A percentile compares a stretch with the other conserved stretches of the same genome.
Conservation (phyloP, 176 grass and related monocot species). For the Avena sativa region DNA sequence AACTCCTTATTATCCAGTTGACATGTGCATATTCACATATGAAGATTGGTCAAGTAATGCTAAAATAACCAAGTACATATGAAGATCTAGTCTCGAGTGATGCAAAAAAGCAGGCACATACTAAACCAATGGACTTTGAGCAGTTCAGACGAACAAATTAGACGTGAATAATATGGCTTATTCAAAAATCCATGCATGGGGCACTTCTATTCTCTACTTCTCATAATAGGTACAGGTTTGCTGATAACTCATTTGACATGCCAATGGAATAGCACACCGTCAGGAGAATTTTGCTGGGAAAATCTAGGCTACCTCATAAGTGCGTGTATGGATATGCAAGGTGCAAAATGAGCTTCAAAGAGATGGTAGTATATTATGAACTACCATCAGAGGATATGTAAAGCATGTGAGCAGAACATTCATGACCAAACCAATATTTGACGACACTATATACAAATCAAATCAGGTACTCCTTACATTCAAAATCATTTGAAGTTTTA, state of each 20-base stretch:
- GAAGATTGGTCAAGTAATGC: slow-evolving; percentile 8
- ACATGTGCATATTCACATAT: not conserved
- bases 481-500: slow-evolving; percentile 5
- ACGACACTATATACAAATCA: not conserved
- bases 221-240: not conserved
- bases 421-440: slow-evolving; percentile 13
- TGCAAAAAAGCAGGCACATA: slow-evolving; percentile 23
- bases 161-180: not conserved
- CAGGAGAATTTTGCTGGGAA: not conserved
- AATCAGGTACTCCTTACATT: not conserved
- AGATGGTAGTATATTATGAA: slow-evolving; percentile 5
- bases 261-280: not conserved
- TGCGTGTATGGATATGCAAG: not conserved
- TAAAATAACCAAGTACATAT: not conserved
- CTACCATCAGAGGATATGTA: slow-evolving; percentile 30
- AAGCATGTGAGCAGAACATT: slow-evolving; percentile 13
- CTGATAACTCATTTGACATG: slow-evolving; percentile 9
- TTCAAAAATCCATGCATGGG: not conserved
- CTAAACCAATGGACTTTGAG: not conserved
- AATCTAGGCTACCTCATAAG: not conserved
- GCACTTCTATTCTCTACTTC: not conserved
- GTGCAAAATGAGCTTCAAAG: not conserved
- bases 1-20: slow-evolving; percentile 17
- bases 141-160: slow-evolving; percentile 1
- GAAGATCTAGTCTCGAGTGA: not conserved